Evolutionary conservation across 2,329 filamentous ascomycete species (phyloP), one percentile per base, ranked within the genome.

Genomic region (Sclerotinia minor): DNA sequence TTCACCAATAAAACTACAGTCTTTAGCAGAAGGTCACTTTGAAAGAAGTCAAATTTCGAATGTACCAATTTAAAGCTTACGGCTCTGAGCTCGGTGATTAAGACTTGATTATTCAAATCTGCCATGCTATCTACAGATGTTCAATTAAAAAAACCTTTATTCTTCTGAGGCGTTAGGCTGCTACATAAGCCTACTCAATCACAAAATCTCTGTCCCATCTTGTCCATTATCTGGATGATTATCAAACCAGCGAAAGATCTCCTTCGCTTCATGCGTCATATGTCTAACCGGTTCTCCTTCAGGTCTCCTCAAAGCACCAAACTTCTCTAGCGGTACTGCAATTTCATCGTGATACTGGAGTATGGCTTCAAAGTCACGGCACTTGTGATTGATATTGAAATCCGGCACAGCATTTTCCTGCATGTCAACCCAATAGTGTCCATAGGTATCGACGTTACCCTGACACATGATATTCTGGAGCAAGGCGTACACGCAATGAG

Each of bases 401-500:
- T 55, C 53, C 11, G 53, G 53, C 11, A 55, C 53, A 15, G 32
- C 53, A 17, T 55, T 55, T 7, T 38, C 53, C 53, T 55, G 53
- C 53, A 55, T 55, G 8, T 55, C 53, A 21, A 55, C 53, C 53
- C 53, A 55, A 4, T 35, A 55, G n/a, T 55, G 53, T 15, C 53
- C 53, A 15, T 55, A 55, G 9, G 53, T 55, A 55, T 55, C 53
- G 19, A 55, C 53, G 35, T 38, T 55, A 7, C 29, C 53, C 29
- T 55, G 53, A n/a, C 53, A 55, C 29, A 35, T 55, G 2, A 55
- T 19, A 17, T 55, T 55, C 53, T 55, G 53, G 19, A 55, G 19
- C 5, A 55, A 21, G 11, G 53, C 53, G n/a, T 55, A 55, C 9
- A 55, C 53, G 29, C 53, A 55, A 55, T 55, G 53, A 11, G 53